Conservation (phyloP, 352 stramenopile genomes). For the Globisporangium paddicum region DNA sequence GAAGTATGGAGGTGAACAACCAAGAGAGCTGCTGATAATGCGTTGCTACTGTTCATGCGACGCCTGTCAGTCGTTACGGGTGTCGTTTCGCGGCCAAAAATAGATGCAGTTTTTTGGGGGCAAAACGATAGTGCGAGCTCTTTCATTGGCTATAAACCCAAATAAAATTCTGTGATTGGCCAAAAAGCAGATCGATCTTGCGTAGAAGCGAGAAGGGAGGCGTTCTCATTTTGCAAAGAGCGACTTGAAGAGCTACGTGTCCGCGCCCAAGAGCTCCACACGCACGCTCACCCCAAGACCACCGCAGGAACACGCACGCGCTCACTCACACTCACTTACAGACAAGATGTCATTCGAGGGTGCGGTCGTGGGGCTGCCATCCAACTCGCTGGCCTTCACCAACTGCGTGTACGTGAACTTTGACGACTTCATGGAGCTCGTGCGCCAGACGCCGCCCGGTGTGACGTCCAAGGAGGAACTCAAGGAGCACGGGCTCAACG, state of each 20-base stretch:
- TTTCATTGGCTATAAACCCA: conserved; percentile 4
- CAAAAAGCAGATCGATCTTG: conserved; percentile 8
- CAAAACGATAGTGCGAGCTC: too few relatives aligned
- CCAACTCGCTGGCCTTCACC: conserved; percentile 78
- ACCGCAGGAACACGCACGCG: neutral
- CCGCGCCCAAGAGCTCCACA: neutral
- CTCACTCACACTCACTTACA: neutral
- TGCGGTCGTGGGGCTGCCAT: conserved; percentile 57
- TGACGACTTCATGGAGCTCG: conserved; percentile 71
- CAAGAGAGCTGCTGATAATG: neutral
- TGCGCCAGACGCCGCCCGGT: conserved; percentile 53
- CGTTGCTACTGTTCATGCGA: neutral
- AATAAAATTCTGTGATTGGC: neutral
- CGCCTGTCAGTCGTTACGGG: neutral
- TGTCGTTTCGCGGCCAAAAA: neutral
- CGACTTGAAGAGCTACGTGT: neutral
- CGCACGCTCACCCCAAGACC: neutral
- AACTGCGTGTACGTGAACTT: conserved; percentile 79
- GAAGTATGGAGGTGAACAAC: neutral
- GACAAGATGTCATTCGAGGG: conserved; percentile 50
- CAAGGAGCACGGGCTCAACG: conserved; percentile 64
- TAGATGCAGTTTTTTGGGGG: neutral
- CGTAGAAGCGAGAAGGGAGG: conserved; percentile 3
- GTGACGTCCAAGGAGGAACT: conserved; percentile 70
- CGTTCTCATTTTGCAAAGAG: neutral